Evolutionary conservation across 176 grass and related monocot genomes (phyloP), one percentile per base, ranked within the genome.

Genomic region (Eremochloa ophiuroides): DNA sequence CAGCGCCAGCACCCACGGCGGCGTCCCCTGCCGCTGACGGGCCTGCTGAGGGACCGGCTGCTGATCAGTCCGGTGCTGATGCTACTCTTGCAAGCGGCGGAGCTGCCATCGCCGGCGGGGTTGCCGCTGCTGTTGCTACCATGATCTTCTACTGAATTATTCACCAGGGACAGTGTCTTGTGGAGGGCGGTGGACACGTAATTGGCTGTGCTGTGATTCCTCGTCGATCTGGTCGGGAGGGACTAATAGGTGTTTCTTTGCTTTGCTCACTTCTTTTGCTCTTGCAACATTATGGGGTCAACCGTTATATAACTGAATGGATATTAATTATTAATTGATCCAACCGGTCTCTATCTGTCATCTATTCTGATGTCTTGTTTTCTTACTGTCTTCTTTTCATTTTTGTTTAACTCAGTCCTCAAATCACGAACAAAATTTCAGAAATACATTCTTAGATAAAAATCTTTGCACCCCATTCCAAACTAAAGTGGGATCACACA

Each of bases 101-200:
- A 1, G 68, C 46, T 11, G 69, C 82, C n/a, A 2, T 83, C 1
- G 82, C 75, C 8, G 28, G 46, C 1, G 16, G 31, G 0, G 16
- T 31, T 8, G 58, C 55, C 3, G 58, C 58, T 18, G 85, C 63
- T 7, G 7, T 83, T 53, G 64, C 80, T 11, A 15, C 37, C 33
- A 28, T 85, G 60, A 48, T 87, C 79, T 83, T 89, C 55, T 86
- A 83, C 72, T 92, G 55, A 77, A 30, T 18, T 27, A 30, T 18
- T 27, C 17, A 10, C 0, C 3, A 46, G 44, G 39, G 16, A 74
- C 20, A 3, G 33, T 39, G 34, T 7, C 67, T 46, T 43, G 23
- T 79, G 27, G 61, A n/a, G 20, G 31, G 9, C 76, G 50, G 9
- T 81, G 50, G 65, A 56, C 62, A 47, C 48, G 3, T 15, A 68